Percentiles rank a stretch among this genome's conserved stretches.
Evolutionary conservation across 345 rosid genomes (phyloP).

Genomic region (Leavenworthia alabamica): DNA sequence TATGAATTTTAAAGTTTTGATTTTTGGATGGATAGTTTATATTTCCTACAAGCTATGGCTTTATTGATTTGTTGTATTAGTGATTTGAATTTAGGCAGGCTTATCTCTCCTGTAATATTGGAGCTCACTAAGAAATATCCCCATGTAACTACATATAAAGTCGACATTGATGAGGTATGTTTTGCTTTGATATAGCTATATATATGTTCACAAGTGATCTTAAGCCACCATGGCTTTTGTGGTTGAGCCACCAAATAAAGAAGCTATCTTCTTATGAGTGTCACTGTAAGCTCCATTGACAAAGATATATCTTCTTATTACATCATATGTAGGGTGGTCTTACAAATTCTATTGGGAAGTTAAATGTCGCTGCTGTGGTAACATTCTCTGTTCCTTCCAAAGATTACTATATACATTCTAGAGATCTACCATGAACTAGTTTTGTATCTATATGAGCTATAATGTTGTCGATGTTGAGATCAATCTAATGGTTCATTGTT

Average conservation of each 20-base stretch:
- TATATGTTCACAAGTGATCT: not conserved
- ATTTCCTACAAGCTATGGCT: not conserved
- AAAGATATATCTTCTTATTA: not conserved
- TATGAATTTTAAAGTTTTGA: not conserved
- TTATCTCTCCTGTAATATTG: constrained; percentile 51
- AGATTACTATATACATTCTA: not conserved
- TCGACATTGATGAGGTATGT: constrained; percentile 75
- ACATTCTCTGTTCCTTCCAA: constrained; percentile 1
- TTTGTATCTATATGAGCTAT: not conserved
- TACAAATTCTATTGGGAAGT: constrained; percentile 33
- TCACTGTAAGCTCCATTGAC: not conserved
- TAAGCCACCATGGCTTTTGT: not conserved
- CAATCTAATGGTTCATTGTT: not conserved
- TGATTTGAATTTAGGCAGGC: constrained; percentile 45
- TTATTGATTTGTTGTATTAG: not conserved
- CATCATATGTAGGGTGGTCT: constrained; percentile 52
- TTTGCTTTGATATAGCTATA: not conserved
- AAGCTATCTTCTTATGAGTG: not conserved
- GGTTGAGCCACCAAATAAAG: not conserved
- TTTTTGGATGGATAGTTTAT: not conserved
- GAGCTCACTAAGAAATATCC: constrained; percentile 58
- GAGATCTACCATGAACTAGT: not conserved
- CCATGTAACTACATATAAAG: constrained; percentile 53
- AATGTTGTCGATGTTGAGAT: not conserved
- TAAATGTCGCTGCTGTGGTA: constrained; percentile 62